phyloP scores from a whole-genome alignment of 345 rosid species.

The Eucalyptus pauciflora region DNA sequence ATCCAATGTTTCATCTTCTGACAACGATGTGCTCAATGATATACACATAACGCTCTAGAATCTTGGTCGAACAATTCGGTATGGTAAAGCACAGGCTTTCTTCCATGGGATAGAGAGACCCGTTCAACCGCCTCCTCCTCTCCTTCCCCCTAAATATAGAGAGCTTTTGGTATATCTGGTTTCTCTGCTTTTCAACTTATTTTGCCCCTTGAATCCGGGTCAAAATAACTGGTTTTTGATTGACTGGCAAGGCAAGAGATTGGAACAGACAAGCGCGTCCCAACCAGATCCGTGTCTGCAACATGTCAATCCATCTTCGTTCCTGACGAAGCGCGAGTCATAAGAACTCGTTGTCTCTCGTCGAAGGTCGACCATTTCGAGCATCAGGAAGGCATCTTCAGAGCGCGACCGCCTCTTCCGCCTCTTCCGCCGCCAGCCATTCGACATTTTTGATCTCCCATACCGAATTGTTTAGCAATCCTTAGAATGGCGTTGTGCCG shows the following conservation, averaged over 20 bases:
- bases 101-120: not conserved
- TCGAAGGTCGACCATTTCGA: not conserved
- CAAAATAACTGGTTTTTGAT: not conserved
- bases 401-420: not conserved
- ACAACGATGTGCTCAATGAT: not conserved
- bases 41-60: not conserved
- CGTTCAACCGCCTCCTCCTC: not conserved
- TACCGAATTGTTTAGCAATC: not conserved
- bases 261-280: not conserved
- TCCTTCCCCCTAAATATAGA: not conserved
- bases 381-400: not conserved
- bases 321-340: not conserved
- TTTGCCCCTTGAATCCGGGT: not conserved
- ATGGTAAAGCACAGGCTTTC: not conserved
- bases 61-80: not conserved
- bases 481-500: not conserved
- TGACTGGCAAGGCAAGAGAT: not conserved
- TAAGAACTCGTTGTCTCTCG: not conserved
- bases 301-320: not conserved
- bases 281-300: not conserved
- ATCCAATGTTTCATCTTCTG: not conserved
- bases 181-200: not conserved
- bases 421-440: not conserved
- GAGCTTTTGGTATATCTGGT: not conserved
- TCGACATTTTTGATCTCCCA: not conserved